Base-by-base conservation (phyloP, 495 filamentous ascomycete genomes). In the Pyrenula massariospora region DNA sequence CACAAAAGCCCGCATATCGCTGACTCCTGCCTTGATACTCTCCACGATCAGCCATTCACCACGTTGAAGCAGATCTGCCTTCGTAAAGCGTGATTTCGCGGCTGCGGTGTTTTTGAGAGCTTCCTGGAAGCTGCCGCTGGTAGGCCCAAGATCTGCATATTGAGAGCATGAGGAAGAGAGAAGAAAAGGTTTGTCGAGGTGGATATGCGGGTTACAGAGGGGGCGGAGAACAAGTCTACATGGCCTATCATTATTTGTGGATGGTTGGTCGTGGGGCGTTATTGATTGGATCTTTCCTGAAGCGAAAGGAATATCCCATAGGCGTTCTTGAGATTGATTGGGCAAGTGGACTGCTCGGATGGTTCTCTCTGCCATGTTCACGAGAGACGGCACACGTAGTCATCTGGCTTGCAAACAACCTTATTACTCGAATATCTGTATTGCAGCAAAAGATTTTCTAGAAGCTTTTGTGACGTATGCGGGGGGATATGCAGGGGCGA, bases 141-240 rank as follows among this genome's bases (percentile, higher is more conserved):
- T 54, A 21, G 84, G 80, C n/a, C 77, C 65, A 15, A 87, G 72
- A 55, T 85, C 76, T 2, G 73, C 72, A 66, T 82, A 86, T 61
- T 77, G 73, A 1, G 75, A 70, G 54, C 80, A 68, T 53, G 66
- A 73, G 54, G 50, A 58, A 2, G 66, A 71, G 22, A 89, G 76
- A 19, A 90, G 70, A 63, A 83, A 90, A 48, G 81, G 78, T 67
- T 91, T 89, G 65, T 89, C 87, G 48, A 89, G 73, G 62, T 90
- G 87, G 52, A 89, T 80, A 60, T 90, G 86, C 11, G 86, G 83
- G 63, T 91, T 87, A 50, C 84, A 87, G 22, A 89, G 74, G 12
- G 78, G 69, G 23, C 87, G 84, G 48, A 68, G 64, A 48, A 57
- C 61, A 10, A 71, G 65, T 8, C 64, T 66, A 12, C 59, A 55